Conservation (phyloP, 2,329 filamentous ascomycete species). For the Fusarium aywerte region DNA sequence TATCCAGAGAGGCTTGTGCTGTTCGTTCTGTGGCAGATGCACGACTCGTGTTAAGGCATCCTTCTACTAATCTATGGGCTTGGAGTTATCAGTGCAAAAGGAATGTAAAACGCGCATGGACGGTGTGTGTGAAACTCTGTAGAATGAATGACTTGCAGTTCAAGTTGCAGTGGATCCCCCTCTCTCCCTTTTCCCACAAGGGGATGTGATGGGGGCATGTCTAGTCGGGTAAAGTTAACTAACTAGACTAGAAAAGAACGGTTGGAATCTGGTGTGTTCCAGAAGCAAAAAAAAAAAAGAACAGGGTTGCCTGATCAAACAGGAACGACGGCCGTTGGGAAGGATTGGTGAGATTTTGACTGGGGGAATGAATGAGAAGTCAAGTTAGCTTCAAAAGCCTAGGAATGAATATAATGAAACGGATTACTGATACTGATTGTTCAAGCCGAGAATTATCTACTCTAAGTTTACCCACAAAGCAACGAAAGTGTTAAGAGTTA, state of each 20-base stretch:
- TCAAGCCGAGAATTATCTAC: neutral
- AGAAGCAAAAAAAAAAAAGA: neutral
- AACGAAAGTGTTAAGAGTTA: neutral
- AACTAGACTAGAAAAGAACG: neutral
- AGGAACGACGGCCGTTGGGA: neutral
- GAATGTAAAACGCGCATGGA: constrained; percentile 12
- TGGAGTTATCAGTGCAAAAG: neutral
- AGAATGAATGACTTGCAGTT: constrained; percentile 33
- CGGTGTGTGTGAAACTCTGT: constrained; percentile 17
- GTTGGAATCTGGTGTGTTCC: constrained; percentile 34
- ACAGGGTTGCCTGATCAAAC: too few relatives aligned
- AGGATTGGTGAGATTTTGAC: neutral
- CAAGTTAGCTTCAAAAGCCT: neutral
- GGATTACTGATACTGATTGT: neutral
- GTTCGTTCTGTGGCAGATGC: too few relatives aligned
- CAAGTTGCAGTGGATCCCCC: neutral
- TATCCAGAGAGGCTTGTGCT: neutral
- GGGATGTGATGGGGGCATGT: too few relatives aligned
- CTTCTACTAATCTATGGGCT: neutral
- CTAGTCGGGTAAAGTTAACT: too few relatives aligned
- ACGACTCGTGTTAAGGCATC: constrained; percentile 5
- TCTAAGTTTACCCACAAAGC: neutral
- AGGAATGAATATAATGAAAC: neutral
- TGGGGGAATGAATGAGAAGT: neutral
- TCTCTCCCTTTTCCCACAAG: too few relatives aligned